Percentiles rank a stretch among this genome's conserved stretches.
phyloP scores from a whole-genome alignment of 2,329 filamentous ascomycete species.

The Hortaea werneckii region DNA sequence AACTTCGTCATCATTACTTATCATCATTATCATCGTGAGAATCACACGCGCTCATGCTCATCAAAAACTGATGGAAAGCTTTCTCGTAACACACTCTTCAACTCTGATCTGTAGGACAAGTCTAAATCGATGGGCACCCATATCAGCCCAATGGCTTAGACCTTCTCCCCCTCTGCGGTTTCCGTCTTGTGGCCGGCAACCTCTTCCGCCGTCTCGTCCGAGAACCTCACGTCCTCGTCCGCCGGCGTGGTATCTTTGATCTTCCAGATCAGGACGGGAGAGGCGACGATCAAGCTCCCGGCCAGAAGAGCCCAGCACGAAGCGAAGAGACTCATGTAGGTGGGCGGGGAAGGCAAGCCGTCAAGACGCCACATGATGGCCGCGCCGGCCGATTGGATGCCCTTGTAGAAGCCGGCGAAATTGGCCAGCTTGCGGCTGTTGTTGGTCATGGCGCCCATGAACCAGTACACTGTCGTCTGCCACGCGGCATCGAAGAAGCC shows the following conservation, averaged over 20 bases:
- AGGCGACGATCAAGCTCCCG: slow-evolving; percentile 64
- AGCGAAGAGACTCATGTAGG: slow-evolving; percentile 64
- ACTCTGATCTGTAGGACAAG: too few relatives aligned
- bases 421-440: slow-evolving; percentile 86
- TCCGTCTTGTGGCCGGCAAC: slow-evolving; percentile 33
- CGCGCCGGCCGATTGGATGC: slow-evolving; percentile 76
- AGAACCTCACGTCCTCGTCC: slow-evolving; percentile 75
- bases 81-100: too few relatives aligned
- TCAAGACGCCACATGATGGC: slow-evolving; percentile 69
- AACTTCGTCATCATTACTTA: too few relatives aligned
- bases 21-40: too few relatives aligned
- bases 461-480: slow-evolving; percentile 91
- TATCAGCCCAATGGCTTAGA: background rate
- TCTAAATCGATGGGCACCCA: too few relatives aligned
- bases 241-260: slow-evolving; percentile 73
- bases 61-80: too few relatives aligned
- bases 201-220: slow-evolving; percentile 70
- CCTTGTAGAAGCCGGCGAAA: slow-evolving; percentile 83
- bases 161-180: slow-evolving; percentile 2
- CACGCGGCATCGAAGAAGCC: slow-evolving; percentile 82
- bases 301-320: slow-evolving; percentile 66
- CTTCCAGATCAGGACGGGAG: slow-evolving; percentile 67
- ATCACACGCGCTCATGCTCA: too few relatives aligned
- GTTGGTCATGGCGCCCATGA: slow-evolving; percentile 89
- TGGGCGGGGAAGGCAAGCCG: slow-evolving; percentile 38